A percentile compares a stretch with the other conserved stretches of the same genome.
Evolutionary conservation across 441 rosid genomes (phyloP).

Genomic region (Aleurites moluccanus): DNA sequence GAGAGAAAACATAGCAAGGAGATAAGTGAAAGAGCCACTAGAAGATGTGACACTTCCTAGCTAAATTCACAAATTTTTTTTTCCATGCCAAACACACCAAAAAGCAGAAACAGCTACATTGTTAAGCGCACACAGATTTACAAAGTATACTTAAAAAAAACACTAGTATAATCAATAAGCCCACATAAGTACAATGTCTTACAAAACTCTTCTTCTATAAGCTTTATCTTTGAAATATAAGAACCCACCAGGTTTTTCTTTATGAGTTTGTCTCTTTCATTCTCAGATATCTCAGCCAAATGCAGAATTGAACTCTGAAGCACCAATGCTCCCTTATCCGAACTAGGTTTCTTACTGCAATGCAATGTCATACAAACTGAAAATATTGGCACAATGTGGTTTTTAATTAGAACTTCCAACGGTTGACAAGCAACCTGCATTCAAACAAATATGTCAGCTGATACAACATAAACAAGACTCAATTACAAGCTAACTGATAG

Average conservation of each 20-base stretch:
- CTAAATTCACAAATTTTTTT: neutral
- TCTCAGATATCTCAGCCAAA: slow-evolving; percentile 75
- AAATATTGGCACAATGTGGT: slow-evolving; percentile 88
- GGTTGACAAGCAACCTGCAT: slow-evolving; percentile 76
- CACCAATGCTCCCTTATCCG: slow-evolving; percentile 60
- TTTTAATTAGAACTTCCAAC: slow-evolving; percentile 57
- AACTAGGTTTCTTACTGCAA: slow-evolving; percentile 65
- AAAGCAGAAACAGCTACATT: neutral
- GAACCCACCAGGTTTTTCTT: slow-evolving; percentile 80
- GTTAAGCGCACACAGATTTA: neutral
- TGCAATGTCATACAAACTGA: slow-evolving; percentile 79
- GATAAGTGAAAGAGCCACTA: neutral
- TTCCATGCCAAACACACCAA: neutral
- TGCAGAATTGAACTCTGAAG: slow-evolving; percentile 73
- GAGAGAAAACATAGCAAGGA: neutral
- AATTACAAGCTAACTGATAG: neutral
- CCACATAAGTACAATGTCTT: neutral
- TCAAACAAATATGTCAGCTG: slow-evolving; percentile 30
- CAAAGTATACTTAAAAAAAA: neutral
- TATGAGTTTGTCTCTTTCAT: slow-evolving; percentile 84
- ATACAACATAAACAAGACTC: neutral
- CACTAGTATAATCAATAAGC: slow-evolving; percentile 7
- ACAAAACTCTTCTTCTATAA: neutral
- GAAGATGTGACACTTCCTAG: neutral
- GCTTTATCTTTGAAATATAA: slow-evolving; percentile 18